Conservation (phyloP, 2,329 filamentous ascomycete genomes). For the Whalleya microplaca region DNA sequence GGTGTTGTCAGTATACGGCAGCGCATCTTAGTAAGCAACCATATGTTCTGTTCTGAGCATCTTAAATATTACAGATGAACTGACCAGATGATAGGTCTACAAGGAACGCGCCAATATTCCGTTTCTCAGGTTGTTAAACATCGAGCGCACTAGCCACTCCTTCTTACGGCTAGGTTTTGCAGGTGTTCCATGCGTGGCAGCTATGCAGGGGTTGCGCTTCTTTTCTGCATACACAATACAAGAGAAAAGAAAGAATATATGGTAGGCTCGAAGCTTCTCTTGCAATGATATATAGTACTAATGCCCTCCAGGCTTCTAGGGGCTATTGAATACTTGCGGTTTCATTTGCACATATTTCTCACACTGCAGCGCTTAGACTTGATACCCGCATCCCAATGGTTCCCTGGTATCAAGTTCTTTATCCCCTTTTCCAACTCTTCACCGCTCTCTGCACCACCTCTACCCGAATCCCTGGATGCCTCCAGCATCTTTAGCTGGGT, state of each 20-base stretch:
- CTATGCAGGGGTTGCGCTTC: constrained; percentile 39
- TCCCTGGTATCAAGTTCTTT: constrained; percentile 55
- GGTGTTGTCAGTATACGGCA: constrained; percentile 57
- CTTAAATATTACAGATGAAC: neutral
- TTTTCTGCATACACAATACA: constrained; percentile 24
- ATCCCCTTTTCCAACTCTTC: constrained; percentile 58
- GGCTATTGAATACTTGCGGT: constrained; percentile 44
- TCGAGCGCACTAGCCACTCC: constrained; percentile 41
- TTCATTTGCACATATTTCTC: constrained; percentile 57
- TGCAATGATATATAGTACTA: constrained; percentile 11
- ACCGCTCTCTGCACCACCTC: constrained; percentile 52
- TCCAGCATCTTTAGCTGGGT: constrained; percentile 49
- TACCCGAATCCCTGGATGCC: constrained; percentile 42
- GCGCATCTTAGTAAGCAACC: constrained; percentile 52
- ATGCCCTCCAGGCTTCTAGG: constrained; percentile 28
- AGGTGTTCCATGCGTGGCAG: constrained; percentile 46
- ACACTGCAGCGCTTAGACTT: constrained; percentile 57
- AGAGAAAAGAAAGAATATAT: constrained; percentile 23
- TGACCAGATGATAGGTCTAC: constrained; percentile 49
- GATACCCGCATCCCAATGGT: constrained; percentile 43
- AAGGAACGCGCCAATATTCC: constrained; percentile 52
- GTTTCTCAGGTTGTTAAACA: constrained; percentile 48
- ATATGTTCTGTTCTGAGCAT: neutral
- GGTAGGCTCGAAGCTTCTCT: constrained; percentile 30
- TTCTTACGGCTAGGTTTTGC: constrained; percentile 39